Evolutionary conservation across 768 basidiomycete species (phyloP).

Genomic region (Serendipita indica): DNA sequence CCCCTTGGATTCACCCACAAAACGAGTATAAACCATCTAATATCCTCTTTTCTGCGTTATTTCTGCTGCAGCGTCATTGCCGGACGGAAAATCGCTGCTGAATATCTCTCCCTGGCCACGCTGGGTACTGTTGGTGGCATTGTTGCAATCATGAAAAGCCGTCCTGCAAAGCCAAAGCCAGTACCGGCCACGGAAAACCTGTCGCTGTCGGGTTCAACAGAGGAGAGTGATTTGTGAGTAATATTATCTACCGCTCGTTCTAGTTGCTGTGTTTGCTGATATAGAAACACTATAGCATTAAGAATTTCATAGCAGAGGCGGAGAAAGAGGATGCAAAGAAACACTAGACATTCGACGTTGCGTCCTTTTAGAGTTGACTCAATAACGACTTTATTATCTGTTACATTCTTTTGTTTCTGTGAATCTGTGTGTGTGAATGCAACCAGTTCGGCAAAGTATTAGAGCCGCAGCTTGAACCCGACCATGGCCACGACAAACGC

Average conservation of each 20-base stretch:
- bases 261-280: slow-evolving; percentile 19
- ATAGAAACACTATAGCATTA: slow-evolving; percentile 42
- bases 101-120: slow-evolving; percentile 61
- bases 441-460: neutral
- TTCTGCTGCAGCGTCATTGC: slow-evolving; percentile 42
- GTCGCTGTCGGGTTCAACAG: slow-evolving; percentile 29
- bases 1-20: too few relatives aligned
- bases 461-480: slow-evolving; percentile 9
- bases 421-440: neutral
- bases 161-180: slow-evolving; percentile 38
- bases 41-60: neutral
- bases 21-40: too few relatives aligned
- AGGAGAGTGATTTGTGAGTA: slow-evolving; percentile 69
- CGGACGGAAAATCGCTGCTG: slow-evolving; percentile 67
- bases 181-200: slow-evolving; percentile 28
- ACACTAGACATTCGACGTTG: slow-evolving; percentile 2
- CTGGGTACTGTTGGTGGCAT: slow-evolving; percentile 39
- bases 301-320: slow-evolving; percentile 65
- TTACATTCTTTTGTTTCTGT: neutral
- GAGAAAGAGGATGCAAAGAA: slow-evolving; percentile 50
- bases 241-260: neutral
- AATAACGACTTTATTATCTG: slow-evolving; percentile 2
- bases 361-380: slow-evolving; percentile 8
- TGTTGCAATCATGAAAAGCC: slow-evolving; percentile 36
- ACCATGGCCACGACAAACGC: neutral